These are phyloP conservation scores for Phytopythium litorale DNA, from an alignment of 352 stramenopile species.

Conservation along the genomic window DNA sequence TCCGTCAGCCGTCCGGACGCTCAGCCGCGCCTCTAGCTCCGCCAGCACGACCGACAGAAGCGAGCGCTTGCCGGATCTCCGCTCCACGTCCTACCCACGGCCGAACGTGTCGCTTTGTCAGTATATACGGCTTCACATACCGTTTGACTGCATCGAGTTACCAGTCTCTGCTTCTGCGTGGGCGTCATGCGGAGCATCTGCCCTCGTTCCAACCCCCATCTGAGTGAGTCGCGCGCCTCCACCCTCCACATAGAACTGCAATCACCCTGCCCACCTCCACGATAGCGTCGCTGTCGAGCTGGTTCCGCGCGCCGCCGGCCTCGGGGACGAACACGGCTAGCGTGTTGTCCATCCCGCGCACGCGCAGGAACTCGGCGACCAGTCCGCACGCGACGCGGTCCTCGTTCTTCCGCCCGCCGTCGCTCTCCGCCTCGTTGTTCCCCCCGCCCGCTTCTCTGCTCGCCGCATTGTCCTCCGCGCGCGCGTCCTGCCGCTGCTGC, in stretches of 20 bases:
- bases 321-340: conserved; percentile 67
- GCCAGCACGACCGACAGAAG: conserved; percentile 32
- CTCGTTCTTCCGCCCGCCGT: conserved; percentile 19
- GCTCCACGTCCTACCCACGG: conserved; percentile 15
- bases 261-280: conserved; percentile 21
- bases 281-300: conserved; percentile 40
- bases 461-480: conserved; percentile 2
- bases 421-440: not conserved
- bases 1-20: conserved; percentile 35
- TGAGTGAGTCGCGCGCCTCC: not conserved
- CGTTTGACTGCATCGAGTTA: not conserved
- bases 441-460: conserved; percentile 1
- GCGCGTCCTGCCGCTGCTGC: conserved; percentile 23
- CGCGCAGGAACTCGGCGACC: conserved; percentile 51
- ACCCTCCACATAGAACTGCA: not conserved
- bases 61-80: conserved; percentile 10
- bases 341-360: conserved; percentile 50
- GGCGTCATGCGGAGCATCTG: not conserved
- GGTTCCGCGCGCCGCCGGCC: conserved; percentile 41
- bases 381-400: conserved; percentile 61
- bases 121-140: not conserved
- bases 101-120: not conserved
- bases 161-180: not conserved
- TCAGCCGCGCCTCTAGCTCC: conserved; percentile 29
- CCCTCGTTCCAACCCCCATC: not conserved